Evolutionary conservation across 129 eudicot genomes (phyloP), one percentile per base, ranked within the genome.

Genomic region (Pittosporum tobira): DNA sequence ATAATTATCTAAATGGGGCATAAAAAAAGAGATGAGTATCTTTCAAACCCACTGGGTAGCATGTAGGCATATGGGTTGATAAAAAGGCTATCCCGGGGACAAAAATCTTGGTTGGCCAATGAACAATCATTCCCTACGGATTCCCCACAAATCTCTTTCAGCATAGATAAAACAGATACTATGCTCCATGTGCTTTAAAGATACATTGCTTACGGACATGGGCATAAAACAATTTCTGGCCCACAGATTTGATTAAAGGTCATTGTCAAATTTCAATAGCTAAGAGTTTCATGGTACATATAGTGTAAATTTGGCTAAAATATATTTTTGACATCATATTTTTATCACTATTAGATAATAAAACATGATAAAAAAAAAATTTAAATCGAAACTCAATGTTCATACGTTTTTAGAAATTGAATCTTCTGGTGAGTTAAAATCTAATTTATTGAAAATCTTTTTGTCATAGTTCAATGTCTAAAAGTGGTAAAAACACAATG

Each of bases 131-230:
- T 68, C 67, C 63, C n/a, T 31, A 66, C 44, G 57, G 25, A 66
- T 46, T 38, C 48, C 21, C 24, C 63, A 43, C 62, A 61, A 66
- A 51, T 64, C 60, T 36, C 19, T 69, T 51, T 45, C 56, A 63
- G 38, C 19, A 61, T 51, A 68, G 68, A 70, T 68, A 25, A 57
- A 38, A 37, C 34, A 63, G 48, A 65, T 15, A 58, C 6, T 48
- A 73, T 57, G 67, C 55, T 29, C 68, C 72, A 75, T 70, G 72
- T 70, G 57, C 76, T 42, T 65, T 65, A 61, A 70, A 70, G 68
- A 48, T 64, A 54, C 69, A 65, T 51, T 75, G 75, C 68, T 59
- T 62, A 65, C 26, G 57, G 47, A 46, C 78, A 59, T 70, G 62
- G 64, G 48, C 30, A 47, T 46, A 50, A 66, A 28, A 43, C 58